A percentile compares a stretch with the other conserved stretches of the same genome.
Conservation (phyloP, 176 grass and related monocot genomes). For the Guadua angustifolia region DNA sequence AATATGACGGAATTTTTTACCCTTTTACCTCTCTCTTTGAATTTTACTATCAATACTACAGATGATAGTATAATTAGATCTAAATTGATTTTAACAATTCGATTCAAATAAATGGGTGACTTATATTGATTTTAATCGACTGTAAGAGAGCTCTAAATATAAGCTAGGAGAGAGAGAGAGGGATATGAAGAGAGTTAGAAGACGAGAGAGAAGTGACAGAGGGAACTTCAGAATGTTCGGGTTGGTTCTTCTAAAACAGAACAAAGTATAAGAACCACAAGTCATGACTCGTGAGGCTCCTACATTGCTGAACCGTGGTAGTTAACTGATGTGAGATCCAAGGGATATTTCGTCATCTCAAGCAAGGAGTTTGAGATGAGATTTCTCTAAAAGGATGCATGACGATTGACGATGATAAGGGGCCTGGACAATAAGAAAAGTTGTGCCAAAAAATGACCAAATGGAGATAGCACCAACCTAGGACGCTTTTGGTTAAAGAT, state of each 20-base stretch:
- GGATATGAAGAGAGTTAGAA: not conserved
- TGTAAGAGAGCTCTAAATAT: too few species aligned
- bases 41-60: too few species aligned
- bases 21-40: too few species aligned
- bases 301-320: conserved; percentile 3
- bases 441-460: not conserved
- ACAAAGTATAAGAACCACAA: not conserved
- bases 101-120: too few species aligned
- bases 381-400: not conserved
- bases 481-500: conserved; percentile 28
- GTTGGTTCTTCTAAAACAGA: not conserved
- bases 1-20: too few species aligned
- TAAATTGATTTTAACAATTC: too few species aligned
- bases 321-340: not conserved
- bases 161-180: too few species aligned
- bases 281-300: not conserved
- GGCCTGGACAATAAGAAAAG: too few species aligned
- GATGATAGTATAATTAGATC: too few species aligned
- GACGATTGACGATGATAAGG: not conserved
- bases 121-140: too few species aligned
- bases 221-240: not conserved
- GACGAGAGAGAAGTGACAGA: not conserved
- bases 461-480: not conserved
- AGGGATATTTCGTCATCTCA: conserved; percentile 15
- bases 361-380: conserved; percentile 5